phyloP scores from a whole-genome alignment of 108 stramenopile genomes.

The Bacterosira constricta region DNA sequence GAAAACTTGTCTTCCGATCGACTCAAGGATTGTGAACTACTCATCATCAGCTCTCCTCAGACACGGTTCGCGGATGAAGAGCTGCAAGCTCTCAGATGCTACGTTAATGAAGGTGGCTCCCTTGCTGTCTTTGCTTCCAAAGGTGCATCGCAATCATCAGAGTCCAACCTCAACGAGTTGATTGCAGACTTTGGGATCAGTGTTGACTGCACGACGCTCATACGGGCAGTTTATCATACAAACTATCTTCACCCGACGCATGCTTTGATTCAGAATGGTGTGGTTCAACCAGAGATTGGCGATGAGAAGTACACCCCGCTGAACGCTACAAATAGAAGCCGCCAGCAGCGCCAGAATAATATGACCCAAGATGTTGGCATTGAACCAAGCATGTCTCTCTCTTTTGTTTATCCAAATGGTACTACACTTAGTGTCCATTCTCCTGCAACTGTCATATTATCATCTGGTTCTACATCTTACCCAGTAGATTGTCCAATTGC shows the following conservation, averaged over 20 bases:
- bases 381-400: constrained; percentile 37
- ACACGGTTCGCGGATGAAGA: constrained; percentile 54
- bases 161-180: constrained; percentile 77
- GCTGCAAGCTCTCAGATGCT: constrained; percentile 46
- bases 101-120: constrained; percentile 65
- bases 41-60: constrained; percentile 63
- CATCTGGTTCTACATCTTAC: constrained; percentile 77
- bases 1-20: constrained; percentile 38
- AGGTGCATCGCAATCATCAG: constrained; percentile 59
- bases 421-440: constrained; percentile 68
- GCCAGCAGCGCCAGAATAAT: not conserved
- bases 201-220: constrained; percentile 58
- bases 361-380: constrained; percentile 21
- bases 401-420: constrained; percentile 83
- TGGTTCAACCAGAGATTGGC: constrained; percentile 69
- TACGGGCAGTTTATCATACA: constrained; percentile 68
- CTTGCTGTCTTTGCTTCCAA: constrained; percentile 62
- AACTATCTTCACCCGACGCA: constrained; percentile 87
- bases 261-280: constrained; percentile 71
- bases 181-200: constrained; percentile 69
- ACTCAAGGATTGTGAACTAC: constrained; percentile 40
- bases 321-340: not conserved
- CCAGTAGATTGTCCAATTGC: constrained; percentile 81
- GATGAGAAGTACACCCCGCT: constrained; percentile 29
- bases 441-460: constrained; percentile 64